Percentiles rank a stretch among this genome's conserved stretches.
Evolutionary conservation across 2,329 filamentous ascomycete species (phyloP).

Genomic region (Claviceps purpurea): DNA sequence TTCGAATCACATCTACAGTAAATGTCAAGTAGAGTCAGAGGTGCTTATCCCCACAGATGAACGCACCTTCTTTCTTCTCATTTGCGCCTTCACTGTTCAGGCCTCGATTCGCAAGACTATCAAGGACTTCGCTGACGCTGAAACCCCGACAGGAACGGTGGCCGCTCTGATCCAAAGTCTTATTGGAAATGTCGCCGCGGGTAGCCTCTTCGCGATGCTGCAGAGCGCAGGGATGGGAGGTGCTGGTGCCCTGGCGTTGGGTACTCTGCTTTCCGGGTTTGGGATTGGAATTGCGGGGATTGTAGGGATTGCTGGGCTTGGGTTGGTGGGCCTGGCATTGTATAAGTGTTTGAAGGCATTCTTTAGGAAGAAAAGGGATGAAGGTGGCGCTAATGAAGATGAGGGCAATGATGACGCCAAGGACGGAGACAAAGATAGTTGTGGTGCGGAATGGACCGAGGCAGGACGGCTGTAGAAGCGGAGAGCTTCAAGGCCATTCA

Average conservation of each 20-base stretch:
- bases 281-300: neutral
- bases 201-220: slow-evolving; percentile 15
- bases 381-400: neutral
- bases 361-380: neutral
- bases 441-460: too few relatives aligned
- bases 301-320: neutral
- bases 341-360: neutral
- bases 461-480: too few relatives aligned
- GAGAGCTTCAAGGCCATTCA: too few relatives aligned
- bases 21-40: too few relatives aligned
- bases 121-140: too few relatives aligned
- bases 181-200: slow-evolving; percentile 15
- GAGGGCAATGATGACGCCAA: neutral
- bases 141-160: neutral
- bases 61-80: too few relatives aligned
- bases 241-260: slow-evolving; percentile 11
- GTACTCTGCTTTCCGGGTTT: slow-evolving; percentile 8
- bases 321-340: neutral
- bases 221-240: slow-evolving; percentile 20
- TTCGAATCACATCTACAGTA: too few relatives aligned
- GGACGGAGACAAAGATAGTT: neutral
- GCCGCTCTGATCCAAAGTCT: slow-evolving; percentile 10
- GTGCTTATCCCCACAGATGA: too few relatives aligned
- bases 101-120: too few relatives aligned
- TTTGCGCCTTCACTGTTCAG: too few relatives aligned